These are phyloP conservation scores for Mixia osmundae DNA, from an alignment of 1,284 basidiomycete genomes.

Conservation along the genomic window DNA sequence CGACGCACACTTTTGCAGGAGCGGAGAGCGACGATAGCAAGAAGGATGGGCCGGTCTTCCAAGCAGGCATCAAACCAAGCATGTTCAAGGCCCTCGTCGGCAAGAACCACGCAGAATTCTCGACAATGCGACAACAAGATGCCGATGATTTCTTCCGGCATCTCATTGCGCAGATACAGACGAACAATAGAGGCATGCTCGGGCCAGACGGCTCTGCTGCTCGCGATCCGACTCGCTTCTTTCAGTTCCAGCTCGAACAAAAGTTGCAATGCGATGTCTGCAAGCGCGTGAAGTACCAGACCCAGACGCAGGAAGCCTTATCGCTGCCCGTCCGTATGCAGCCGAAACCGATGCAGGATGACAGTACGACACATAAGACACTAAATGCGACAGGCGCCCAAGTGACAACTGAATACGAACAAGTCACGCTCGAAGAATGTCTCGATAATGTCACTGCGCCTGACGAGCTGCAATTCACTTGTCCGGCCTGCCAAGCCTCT, in stretches of 20 bases:
- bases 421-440: constrained; percentile 43
- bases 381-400: constrained; percentile 24
- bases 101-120: constrained; percentile 78
- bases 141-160: constrained; percentile 84
- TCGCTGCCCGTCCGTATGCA: constrained; percentile 54
- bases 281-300: constrained; percentile 62
- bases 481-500: constrained; percentile 29
- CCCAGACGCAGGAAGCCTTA: constrained; percentile 51
- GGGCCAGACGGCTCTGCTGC: constrained; percentile 10
- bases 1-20: not conserved
- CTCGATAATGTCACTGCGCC: constrained; percentile 39
- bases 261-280: constrained; percentile 61
- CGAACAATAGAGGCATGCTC: constrained; percentile 26
- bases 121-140: constrained; percentile 93
- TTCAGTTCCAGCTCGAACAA: constrained; percentile 66
- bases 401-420: constrained; percentile 39
- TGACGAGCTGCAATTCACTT: constrained; percentile 44
- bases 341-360: constrained; percentile 20
- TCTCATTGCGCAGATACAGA: constrained; percentile 43
- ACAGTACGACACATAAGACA: not conserved
- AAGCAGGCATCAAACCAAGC: constrained; percentile 58
- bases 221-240: constrained; percentile 43
- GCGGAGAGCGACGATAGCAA: constrained; percentile 9
- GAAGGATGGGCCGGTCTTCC: constrained; percentile 31
- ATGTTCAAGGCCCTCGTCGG: constrained; percentile 79